Base-by-base conservation (phyloP, 371 early-diverging fungal species). In the Lichtheimia hyalospora region DNA sequence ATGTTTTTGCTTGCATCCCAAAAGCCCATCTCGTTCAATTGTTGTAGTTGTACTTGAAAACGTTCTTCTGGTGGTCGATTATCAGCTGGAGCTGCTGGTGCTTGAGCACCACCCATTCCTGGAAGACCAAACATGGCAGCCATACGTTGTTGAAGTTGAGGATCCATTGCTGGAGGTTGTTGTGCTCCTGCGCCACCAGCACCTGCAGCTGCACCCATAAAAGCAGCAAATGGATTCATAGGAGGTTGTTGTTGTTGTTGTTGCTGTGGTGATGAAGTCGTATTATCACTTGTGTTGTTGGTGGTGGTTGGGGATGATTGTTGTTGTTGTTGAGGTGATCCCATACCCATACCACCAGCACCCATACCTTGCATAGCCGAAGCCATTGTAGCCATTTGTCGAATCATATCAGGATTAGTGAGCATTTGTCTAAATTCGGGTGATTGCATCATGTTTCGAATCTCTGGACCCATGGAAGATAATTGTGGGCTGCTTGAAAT, bases 21-120 rank as follows among this genome's bases (percentile, higher is more conserved):
- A 71, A 98, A 95, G 5, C 99, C 99, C 99, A 98, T 98, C 46
- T 97, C 99, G 64, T 88, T 91, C 60, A 98, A 76, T 74, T 97
- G 97, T 69, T 87, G 85, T 52, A 98, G 82, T 72, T 98, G 96
- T 18, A 84, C 86, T 65, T 89, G 87, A 75, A 86, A 98, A 21
- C 95, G 85, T 67, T 94, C 95, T 76, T 96, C 97, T 23, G 93
- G 93, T 42, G 96, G 89, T 58, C 82, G 80, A 34, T 55, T 74
- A 58, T 75, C 70, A 8, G 62, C 60, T 16, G 79, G 66, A 21
- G 80, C 57, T 7, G 81, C 67, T 43, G 79, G 40, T 51, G 69
- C n/a, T n/a, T n/a, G n/a, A n/a, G n/a, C 63, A 52, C 64, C 80
- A 20, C 60, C 63, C n/a, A 65, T 76, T 34, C 71, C 75, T 15